Evolutionary conservation across 768 basidiomycete genomes (phyloP).

Genomic region (Lactarius psammicola): DNA sequence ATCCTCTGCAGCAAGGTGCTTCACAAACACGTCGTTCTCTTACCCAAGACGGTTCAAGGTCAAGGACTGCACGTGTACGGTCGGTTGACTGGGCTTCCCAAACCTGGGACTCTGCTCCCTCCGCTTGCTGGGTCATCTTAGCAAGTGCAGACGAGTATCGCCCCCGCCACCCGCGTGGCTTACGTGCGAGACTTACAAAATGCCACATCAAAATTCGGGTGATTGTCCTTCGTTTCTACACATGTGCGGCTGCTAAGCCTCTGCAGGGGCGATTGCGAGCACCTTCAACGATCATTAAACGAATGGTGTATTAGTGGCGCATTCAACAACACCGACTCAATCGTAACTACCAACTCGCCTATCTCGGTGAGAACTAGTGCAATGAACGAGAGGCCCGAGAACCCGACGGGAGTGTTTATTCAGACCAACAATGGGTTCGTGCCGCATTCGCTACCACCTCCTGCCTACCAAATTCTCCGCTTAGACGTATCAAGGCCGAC

Average conservation of each 20-base stretch:
- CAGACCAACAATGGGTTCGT: conserved; percentile 46
- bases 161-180: too few relatives aligned
- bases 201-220: conserved; percentile 35
- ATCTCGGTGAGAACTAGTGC: conserved; percentile 35
- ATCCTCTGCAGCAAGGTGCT: too few relatives aligned
- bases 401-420: conserved; percentile 36
- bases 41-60: too few relatives aligned
- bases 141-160: too few relatives aligned
- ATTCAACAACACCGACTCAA: conserved; percentile 35
- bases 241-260: not conserved
- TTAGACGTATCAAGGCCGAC: conserved; percentile 37
- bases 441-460: too few relatives aligned
- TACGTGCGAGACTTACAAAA: too few relatives aligned
- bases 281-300: conserved; percentile 31
- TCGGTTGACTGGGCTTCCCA: too few relatives aligned
- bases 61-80: too few relatives aligned
- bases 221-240: not conserved
- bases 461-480: not conserved
- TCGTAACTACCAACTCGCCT: conserved; percentile 39
- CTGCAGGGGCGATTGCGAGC: conserved; percentile 36
- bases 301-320: conserved; percentile 41
- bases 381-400: conserved; percentile 28
- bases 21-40: too few relatives aligned
- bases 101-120: too few relatives aligned
- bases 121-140: too few relatives aligned